Base-by-base conservation (phyloP, 352 stramenopile genomes). In the Globisporangium ultimum region DNA sequence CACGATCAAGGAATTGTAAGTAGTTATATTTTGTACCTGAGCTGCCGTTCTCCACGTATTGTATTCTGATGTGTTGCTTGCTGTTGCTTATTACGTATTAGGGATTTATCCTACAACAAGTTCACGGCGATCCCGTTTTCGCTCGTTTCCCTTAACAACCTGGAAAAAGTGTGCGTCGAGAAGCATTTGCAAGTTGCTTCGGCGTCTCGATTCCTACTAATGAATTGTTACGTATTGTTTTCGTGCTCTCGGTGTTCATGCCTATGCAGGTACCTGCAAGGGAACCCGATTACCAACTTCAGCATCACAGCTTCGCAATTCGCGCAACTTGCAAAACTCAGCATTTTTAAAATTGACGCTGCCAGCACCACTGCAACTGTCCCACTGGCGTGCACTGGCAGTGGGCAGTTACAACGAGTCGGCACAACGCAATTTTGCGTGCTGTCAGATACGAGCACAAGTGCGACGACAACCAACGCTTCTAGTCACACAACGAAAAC, bases 61-160 rank as follows among this genome's bases (percentile, higher is more conserved):
- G 10, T 43, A 3, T 43, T 13, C 38, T 43, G 38, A 32, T 5
- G 24, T 32, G 24, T 32, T 32, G 38, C 38, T 3, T 43, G 38
- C 38, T 43, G 38, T 10, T 17, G 38, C 10, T 11, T 17, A 8
- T 10, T 8, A 15, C 17, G 2, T 51, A 34, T 38, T 32, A 55
- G 49, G 32, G 49, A 55, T 46, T 14, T 55, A 13, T 55, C 49
- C 17, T 18, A 46, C 8, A 55, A 55, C 32, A 45, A 55, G 17
- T 43, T 55, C 32, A 55, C 49, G 32, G 32, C 14, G 13, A 46
- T 55, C 32, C 49, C 49, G 3, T 9, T 10, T 7, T 46, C 49
- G 49, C 22, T 55, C 1, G 38, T 55, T 12, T 17, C 17, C 17
- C 24, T 55, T 8, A 32, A 22, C 49, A 55, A 55, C 11, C 28